phyloP scores from a whole-genome alignment of 139 green algal genomes.

The Chlorella ohadii region DNA sequence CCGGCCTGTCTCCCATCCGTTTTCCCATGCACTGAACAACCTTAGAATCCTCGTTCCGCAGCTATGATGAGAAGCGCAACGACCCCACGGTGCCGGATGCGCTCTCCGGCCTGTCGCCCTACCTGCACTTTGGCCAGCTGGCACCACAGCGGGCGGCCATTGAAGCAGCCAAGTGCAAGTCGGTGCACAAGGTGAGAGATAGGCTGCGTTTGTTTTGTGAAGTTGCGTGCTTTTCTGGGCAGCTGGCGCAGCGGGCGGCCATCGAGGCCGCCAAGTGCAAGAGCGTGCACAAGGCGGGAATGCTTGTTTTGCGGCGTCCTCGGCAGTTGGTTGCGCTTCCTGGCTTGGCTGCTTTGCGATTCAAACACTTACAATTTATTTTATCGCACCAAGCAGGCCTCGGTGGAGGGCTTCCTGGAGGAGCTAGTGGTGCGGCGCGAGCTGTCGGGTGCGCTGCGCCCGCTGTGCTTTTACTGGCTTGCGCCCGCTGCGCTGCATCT shows the following conservation, averaged over 20 bases:
- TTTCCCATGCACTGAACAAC: no score
- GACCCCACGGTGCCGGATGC: constrained; percentile 72
- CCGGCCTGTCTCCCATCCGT: constrained; percentile 85
- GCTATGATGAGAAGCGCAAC: constrained; percentile 90
- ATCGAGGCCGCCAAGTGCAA: no score
- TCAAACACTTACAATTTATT: no score
- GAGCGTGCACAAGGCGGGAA: no score
- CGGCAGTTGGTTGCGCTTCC: no score
- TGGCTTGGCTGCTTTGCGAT: no score
- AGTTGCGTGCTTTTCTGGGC: neutral
- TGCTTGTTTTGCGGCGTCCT: no score
- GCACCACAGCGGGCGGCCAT: constrained; percentile 82
- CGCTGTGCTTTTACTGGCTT: no score
- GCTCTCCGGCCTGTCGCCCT: constrained; percentile 88
- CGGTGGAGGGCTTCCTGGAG: constrained; percentile 94
- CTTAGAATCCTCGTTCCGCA: no score
- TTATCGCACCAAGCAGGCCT: no score
- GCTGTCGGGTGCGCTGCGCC: constrained; percentile 58
- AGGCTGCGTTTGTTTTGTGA: neutral
- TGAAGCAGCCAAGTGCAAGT: constrained; percentile 77
- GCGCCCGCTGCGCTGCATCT: no score
- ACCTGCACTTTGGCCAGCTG: constrained; percentile 93
- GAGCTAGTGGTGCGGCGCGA: constrained; percentile 94
- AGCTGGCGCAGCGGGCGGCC: no score
- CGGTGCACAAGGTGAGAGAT: constrained; percentile 57